phyloP scores from a whole-genome alignment of 768 basidiomycete species.

The Boletus tomentosulus region DNA sequence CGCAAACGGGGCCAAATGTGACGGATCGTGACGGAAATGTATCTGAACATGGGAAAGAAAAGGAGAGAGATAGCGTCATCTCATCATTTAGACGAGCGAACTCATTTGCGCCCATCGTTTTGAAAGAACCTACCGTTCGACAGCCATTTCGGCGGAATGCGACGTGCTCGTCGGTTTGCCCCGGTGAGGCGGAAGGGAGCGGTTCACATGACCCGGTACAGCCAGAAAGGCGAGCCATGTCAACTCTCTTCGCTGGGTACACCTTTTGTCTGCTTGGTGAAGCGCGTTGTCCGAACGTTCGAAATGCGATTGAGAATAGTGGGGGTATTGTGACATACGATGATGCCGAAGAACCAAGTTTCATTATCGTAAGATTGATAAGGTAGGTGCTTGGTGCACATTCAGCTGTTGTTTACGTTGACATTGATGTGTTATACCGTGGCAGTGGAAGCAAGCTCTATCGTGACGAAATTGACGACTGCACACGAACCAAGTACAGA shows the following conservation, averaged over 20 bases:
- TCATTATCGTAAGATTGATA: constrained; percentile 66
- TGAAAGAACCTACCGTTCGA: constrained; percentile 23
- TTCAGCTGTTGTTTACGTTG: background rate
- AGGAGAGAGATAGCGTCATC: constrained; percentile 40
- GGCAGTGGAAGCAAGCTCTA: constrained; percentile 68
- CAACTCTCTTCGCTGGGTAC: constrained; percentile 49
- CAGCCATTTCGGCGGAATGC: constrained; percentile 47
- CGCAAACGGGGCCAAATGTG: constrained; percentile 1
- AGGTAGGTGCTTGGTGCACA: constrained; percentile 44
- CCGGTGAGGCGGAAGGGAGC: constrained; percentile 19
- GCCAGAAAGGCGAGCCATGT: background rate
- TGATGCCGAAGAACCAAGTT: constrained; percentile 53
- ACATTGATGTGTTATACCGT: background rate
- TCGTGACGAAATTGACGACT: constrained; percentile 47
- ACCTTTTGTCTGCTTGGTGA: constrained; percentile 64
- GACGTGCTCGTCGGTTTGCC: constrained; percentile 19
- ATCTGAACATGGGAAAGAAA: constrained; percentile 7
- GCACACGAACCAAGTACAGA: constrained; percentile 53
- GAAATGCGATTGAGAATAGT: constrained; percentile 57
- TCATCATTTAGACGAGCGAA: constrained; percentile 59
- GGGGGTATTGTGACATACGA: constrained; percentile 44
- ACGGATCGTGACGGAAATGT: background rate
- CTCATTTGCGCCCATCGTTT: constrained; percentile 51
- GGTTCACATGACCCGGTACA: background rate
- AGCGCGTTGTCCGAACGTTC: constrained; percentile 54